Percentiles rank a stretch among this genome's conserved stretches.
phyloP scores from a whole-genome alignment of 139 green algal genomes.

The Zygnema cylindricum region DNA sequence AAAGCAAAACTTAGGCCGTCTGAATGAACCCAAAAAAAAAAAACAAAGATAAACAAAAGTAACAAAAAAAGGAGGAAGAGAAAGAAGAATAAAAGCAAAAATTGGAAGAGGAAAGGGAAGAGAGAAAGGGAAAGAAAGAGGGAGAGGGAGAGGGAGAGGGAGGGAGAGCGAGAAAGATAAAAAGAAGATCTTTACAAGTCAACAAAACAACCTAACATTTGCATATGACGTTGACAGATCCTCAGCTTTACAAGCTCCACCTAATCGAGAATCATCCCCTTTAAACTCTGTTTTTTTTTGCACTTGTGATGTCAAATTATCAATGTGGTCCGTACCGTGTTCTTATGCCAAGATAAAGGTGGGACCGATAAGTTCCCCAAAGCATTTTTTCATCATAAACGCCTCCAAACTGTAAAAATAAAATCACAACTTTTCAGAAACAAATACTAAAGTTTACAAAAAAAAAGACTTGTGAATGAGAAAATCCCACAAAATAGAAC shows the following conservation, averaged over 20 bases:
- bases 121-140: not conserved
- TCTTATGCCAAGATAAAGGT: conserved; percentile 83
- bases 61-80: conserved; percentile 24
- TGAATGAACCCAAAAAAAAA: not conserved
- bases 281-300: too few relatives aligned
- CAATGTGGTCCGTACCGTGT: conserved; percentile 39
- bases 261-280: too few relatives aligned
- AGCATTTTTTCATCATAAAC: conserved; percentile 66
- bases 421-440: too few relatives aligned
- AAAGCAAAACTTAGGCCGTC: not conserved
- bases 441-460: too few relatives aligned
- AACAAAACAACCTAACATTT: too few relatives aligned
- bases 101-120: not conserved
- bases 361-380: conserved; percentile 90
- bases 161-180: not conserved
- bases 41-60: not conserved
- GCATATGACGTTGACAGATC: too few relatives aligned
- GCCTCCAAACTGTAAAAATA: conserved; percentile 31
- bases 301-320: too few relatives aligned
- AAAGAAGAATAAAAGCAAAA: not conserved
- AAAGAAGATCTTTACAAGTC: not conserved
- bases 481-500: too few relatives aligned
- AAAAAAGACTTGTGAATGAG: too few relatives aligned
- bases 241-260: too few relatives aligned
- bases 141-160: conserved; percentile 5